Evolutionary conservation across 495 filamentous ascomycete genomes (phyloP).

Genomic region (Podospora tetraspora): DNA sequence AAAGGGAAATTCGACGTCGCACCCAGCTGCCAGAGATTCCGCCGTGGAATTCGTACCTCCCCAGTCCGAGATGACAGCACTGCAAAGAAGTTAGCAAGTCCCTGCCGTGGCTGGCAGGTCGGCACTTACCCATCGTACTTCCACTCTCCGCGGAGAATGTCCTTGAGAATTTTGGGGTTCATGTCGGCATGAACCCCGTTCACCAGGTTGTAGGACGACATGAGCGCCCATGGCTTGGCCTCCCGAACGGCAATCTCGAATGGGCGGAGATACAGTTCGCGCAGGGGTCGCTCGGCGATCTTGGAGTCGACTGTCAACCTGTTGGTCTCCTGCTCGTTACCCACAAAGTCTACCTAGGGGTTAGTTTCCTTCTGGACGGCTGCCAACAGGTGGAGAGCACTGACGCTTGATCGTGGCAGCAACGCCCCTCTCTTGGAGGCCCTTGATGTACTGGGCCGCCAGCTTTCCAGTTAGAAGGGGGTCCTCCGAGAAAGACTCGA

Average conservation of each 20-base stretch:
- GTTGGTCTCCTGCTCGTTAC: conserved; percentile 80
- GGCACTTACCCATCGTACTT: conserved; percentile 57
- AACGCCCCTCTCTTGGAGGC: conserved; percentile 69
- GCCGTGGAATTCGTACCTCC: conserved; percentile 63
- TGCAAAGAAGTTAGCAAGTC: conserved; percentile 30
- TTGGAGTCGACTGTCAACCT: conserved; percentile 66
- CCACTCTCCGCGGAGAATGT: conserved; percentile 75
- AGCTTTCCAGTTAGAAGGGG: conserved; percentile 71
- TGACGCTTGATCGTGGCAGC: conserved; percentile 73
- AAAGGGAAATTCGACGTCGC: conserved; percentile 75
- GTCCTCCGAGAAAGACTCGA: conserved; percentile 84
- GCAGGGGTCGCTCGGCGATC: conserved; percentile 64
- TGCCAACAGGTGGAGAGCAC: conserved; percentile 13
- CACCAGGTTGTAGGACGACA: conserved; percentile 82
- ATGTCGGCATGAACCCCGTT: conserved; percentile 76
- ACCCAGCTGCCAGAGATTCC: conserved; percentile 66
- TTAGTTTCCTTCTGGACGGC: conserved; percentile 25
- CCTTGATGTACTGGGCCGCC: conserved; percentile 66
- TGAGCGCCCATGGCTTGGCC: conserved; percentile 69
- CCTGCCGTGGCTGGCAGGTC: not conserved
- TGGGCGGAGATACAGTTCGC: conserved; percentile 77
- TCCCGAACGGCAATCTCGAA: conserved; percentile 82
- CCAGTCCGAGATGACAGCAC: conserved; percentile 72
- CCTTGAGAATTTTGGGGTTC: conserved; percentile 62
- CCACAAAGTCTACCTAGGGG: conserved; percentile 58